Conservation (phyloP, 202 grass and related monocot genomes). For the Schoenoplectus tabernaemontani region DNA sequence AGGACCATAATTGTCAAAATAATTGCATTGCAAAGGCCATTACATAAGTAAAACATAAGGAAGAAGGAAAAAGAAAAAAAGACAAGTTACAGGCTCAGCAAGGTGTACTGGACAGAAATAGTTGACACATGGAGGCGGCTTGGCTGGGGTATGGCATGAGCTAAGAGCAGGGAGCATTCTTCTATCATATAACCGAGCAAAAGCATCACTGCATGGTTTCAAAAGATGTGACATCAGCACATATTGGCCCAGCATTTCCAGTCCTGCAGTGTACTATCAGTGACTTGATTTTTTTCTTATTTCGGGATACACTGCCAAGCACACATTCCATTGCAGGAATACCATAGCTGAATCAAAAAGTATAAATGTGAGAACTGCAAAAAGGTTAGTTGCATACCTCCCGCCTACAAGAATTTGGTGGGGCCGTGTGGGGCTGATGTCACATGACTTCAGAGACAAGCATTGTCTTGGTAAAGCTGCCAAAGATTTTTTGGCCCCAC, state of each 20-base stretch:
- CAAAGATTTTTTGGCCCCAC: slow-evolving; percentile 79
- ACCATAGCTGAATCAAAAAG: background rate
- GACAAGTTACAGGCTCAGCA: slow-evolving; percentile 63
- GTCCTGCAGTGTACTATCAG: background rate
- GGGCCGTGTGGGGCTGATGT: slow-evolving; percentile 81
- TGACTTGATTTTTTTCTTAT: background rate
- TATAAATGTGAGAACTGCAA: background rate
- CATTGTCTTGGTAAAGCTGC: slow-evolving; percentile 51
- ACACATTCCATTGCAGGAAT: background rate
- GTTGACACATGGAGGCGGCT: slow-evolving; percentile 67
- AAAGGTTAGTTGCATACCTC: slow-evolving; percentile 42
- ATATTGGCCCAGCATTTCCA: background rate
- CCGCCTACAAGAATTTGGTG: slow-evolving; percentile 93
- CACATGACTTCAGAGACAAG: slow-evolving; percentile 80
- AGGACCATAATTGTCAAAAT: background rate
- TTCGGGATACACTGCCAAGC: background rate
- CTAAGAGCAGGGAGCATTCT: slow-evolving; percentile 87
- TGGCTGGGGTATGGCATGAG: slow-evolving; percentile 55
- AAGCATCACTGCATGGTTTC: slow-evolving; percentile 51
- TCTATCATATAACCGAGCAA: slow-evolving; percentile 84
- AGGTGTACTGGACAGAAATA: slow-evolving; percentile 89
- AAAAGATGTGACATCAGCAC: slow-evolving; percentile 29
- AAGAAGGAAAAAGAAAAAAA: slow-evolving; percentile 17
- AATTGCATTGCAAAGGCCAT: background rate
- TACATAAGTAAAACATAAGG: background rate